Base-by-base conservation (phyloP, 164 flowering plant genomes). In the Aristolochia contorta region DNA sequence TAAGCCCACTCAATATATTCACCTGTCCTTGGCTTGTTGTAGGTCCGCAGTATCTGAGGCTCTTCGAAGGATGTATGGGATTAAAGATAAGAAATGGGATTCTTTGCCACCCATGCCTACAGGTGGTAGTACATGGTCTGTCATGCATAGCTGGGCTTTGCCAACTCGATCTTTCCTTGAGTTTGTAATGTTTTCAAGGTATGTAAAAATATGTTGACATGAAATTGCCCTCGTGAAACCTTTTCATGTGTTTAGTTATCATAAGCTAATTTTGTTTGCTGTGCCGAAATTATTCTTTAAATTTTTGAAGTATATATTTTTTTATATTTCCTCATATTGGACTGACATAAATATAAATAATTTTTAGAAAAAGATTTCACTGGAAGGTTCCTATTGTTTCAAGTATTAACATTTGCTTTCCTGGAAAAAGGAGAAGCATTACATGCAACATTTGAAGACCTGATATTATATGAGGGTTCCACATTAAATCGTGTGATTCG, bases 161-260 rank as follows among this genome's bases (percentile, higher is more conserved):
- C 97, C 99, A 20, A 89, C 97, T 0, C 74, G 76, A 64, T 94
- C 99, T 30, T 94, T 91, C 72, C 76, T 85, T 9, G 99, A 94
- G 76, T 87, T 89, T 74, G 88, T 84, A 9, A 91, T 94, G 99
- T 94, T 94, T 65, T 85, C 97, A 52, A 89, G 99, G 99, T 91
- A 64, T 10, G 58, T 13, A 47, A 46, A 19, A 30, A 21, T 4
- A 9, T 50, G 16, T 47, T 0, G 19, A 20, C 53, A 2, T 18
- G 19, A 16, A 37, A 37, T 10, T 37, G 43, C 43, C 43, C 1
- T 37, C 7, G 43, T 37, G 9, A 6, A 37, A 18, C 53, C 4
- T 6, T 13, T 49, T 18, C 30, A 49, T 49, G 56, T 54, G 56
- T 24, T 18, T 22, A 37, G 7, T 37, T 37, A 37, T 20, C 27